Percentiles rank a stretch among this genome's conserved stretches.
phyloP scores from a whole-genome alignment of 2,329 filamentous ascomycete species.

The Juglanconis sp. region DNA sequence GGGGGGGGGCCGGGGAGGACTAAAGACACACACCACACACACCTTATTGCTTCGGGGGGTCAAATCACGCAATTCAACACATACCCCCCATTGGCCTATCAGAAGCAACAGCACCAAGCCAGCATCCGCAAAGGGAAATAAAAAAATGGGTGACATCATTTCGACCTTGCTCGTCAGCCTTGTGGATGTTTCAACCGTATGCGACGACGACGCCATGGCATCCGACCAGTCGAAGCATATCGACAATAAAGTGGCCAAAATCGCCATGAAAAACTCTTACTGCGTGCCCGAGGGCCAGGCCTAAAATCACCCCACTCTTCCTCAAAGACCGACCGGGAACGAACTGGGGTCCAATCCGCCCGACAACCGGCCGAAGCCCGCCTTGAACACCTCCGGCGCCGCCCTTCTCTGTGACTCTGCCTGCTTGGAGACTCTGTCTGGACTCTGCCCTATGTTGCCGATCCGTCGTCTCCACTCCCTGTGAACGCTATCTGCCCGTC shows the following conservation, averaged over 20 bases:
- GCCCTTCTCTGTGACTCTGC: background rate
- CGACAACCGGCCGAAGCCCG: conserved; percentile 9
- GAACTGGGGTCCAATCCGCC: background rate
- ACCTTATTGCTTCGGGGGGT: background rate
- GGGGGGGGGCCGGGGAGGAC: too few species aligned
- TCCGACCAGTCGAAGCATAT: background rate
- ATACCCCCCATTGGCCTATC: conserved; percentile 13
- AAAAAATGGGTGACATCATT: conserved; percentile 13
- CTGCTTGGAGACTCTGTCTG: background rate
- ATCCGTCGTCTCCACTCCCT: background rate
- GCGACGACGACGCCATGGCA: background rate
- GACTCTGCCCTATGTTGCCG: conserved; percentile 2
- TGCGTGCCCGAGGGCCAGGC: background rate
- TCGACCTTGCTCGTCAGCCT: background rate
- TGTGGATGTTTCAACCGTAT: background rate
- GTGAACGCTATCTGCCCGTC: conserved; percentile 2
- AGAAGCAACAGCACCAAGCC: background rate
- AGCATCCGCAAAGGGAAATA: background rate
- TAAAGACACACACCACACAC: background rate
- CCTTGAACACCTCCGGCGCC: background rate
- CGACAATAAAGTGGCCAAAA: background rate
- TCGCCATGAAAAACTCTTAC: background rate
- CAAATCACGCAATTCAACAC: conserved; percentile 11
- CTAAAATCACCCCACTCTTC: background rate
- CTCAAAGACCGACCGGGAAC: background rate